Evolutionary conservation across 1,284 basidiomycete species (phyloP).

Genomic region (Melampsora larici-populina): DNA sequence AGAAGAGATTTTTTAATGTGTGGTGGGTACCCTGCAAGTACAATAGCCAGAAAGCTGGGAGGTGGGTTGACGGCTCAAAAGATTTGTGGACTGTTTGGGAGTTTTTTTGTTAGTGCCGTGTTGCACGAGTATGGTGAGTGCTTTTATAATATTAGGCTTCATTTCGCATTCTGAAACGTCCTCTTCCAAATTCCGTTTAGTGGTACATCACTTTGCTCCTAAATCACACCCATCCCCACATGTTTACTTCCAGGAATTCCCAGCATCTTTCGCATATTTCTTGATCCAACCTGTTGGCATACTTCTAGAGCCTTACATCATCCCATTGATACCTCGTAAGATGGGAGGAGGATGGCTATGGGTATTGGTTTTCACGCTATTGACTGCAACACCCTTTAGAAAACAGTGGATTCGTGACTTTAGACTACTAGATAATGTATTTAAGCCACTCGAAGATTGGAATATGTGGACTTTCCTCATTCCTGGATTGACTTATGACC

Average conservation of each 20-base stretch:
- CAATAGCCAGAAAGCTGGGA: slow-evolving; percentile 2
- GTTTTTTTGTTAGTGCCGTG: slow-evolving; percentile 27
- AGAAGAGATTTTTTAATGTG: slow-evolving; percentile 25
- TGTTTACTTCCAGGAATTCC: slow-evolving; percentile 2
- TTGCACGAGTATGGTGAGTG: slow-evolving; percentile 34
- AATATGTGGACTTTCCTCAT: slow-evolving; percentile 7
- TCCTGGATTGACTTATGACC: background rate
- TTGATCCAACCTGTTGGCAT: slow-evolving; percentile 36
- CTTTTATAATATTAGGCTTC: background rate
- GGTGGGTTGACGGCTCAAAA: slow-evolving; percentile 8
- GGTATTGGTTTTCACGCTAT: slow-evolving; percentile 25
- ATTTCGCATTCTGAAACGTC: no score
- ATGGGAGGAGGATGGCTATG: slow-evolving; percentile 28
- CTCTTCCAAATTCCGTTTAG: background rate
- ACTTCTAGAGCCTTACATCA: slow-evolving; percentile 22
- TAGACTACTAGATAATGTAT: slow-evolving; percentile 2
- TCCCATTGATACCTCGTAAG: slow-evolving; percentile 14
- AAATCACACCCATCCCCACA: background rate
- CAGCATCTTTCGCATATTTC: slow-evolving; percentile 23
- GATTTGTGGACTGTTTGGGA: slow-evolving; percentile 10
- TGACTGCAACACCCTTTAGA: slow-evolving; percentile 11
- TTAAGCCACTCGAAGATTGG: slow-evolving; percentile 9
- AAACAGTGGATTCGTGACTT: background rate
- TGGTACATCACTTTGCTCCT: background rate
- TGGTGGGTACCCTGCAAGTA: slow-evolving; percentile 12